A percentile compares a stretch with the other conserved stretches of the same genome.
These are phyloP conservation scores for Lophium mytilinum DNA, from an alignment of 495 filamentous ascomycete genomes.

Conservation along the genomic window DNA sequence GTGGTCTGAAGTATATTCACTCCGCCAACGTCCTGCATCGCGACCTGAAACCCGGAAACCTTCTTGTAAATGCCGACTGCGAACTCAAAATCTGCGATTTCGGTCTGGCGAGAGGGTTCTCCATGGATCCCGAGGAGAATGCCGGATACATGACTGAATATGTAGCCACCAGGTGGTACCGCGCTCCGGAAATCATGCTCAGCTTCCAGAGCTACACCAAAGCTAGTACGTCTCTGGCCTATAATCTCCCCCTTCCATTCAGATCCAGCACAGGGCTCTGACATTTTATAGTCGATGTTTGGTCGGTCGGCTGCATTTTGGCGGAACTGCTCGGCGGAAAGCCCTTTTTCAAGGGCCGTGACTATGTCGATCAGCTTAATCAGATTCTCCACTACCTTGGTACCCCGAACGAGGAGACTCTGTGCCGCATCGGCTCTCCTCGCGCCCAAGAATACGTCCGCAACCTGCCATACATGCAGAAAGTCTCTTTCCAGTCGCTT, in stretches of 20 bases:
- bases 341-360: conserved; percentile 97
- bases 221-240: conserved; percentile 49
- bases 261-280: conserved; percentile 1
- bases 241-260: neutral
- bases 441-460: conserved; percentile 97
- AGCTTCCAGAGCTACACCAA: conserved; percentile 99
- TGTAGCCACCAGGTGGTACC: conserved; percentile 97
- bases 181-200: conserved; percentile 99
- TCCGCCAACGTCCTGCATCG: conserved; percentile 97
- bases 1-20: conserved; percentile 98
- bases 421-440: conserved; percentile 88
- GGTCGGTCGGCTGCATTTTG: conserved; percentile 97
- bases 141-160: conserved; percentile 99
- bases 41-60: conserved; percentile 94
- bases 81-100: conserved; percentile 99
- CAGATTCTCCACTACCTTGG: conserved; percentile 98
- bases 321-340: conserved; percentile 92
- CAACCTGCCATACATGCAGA: conserved; percentile 93
- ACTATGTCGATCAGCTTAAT: conserved; percentile 98
- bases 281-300: conserved; percentile 71
- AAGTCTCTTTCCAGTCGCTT: conserved; percentile 75
- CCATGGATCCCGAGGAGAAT: conserved; percentile 89
- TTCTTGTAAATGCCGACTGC: conserved; percentile 97
- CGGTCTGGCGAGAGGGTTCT: conserved; percentile 81
- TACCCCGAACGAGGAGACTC: conserved; percentile 90